Base-by-base conservation (phyloP, 768 basidiomycete genomes). In the Leccinum olivaceopallidum region DNA sequence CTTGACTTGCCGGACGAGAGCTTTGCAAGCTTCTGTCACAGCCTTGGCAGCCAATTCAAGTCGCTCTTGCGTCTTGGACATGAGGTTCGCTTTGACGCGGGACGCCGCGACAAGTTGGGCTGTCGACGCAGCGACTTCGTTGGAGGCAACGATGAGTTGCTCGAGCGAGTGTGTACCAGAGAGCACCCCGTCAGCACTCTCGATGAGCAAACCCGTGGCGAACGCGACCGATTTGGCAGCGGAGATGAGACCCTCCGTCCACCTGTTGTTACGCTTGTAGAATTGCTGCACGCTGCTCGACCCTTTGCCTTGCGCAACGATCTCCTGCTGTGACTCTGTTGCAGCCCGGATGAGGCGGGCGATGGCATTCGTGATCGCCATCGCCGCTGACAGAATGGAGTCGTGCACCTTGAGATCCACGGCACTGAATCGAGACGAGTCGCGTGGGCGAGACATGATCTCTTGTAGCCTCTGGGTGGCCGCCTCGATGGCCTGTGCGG, bases 191-290 rank as follows among this genome's bases (percentile, higher is more conserved):
- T 99, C 97, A 18, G 97, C 97, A 64, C 90, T 92, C 75, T 99
- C 96, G 73, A 99, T 99, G 62, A 99, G 85, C 60, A 98, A 77
- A 65, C 86, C 92, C 36, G 97, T 98, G 10, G 97, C 95, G 67
- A 95, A 97, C 3, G 97, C 97, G 57, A 99, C 97, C 9, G 97
- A 85, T 75, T 97, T 98, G 20, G 97, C 97, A 37, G 97, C 97
- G 37, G 94, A 96, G 68, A 98, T 95, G 66, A 99, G 88, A 65
- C 97, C 97, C 74, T 99, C 97, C 49, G 97, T 99, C 97, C 97
- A 99, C 61, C 97, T 85, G 76, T 98, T 98, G 85, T 99, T 98
- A 61, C 93, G 89, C 80, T 99, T 99, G 84, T 98, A 99, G 83
- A 99, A 99, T 69, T 98, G 96, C 74, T 96, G 94, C 20, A 81